Evolutionary conservation across 2,329 filamentous ascomycete species (phyloP).

Genomic region (Beauveria rudraprayagi): DNA sequence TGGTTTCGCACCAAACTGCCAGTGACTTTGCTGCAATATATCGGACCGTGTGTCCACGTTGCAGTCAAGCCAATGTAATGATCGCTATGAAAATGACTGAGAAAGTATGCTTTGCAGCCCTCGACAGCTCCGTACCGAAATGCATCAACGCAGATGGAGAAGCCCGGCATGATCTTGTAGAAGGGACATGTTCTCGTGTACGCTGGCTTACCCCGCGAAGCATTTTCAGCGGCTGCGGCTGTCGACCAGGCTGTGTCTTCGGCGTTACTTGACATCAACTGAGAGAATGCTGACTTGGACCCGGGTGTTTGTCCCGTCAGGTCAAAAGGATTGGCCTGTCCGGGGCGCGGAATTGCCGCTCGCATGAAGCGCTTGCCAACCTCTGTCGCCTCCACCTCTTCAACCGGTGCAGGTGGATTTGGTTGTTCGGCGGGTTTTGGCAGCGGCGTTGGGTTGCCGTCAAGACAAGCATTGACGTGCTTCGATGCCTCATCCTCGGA

Average conservation of each 20-base stretch:
- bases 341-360: slow-evolving; percentile 65
- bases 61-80: slow-evolving; percentile 89
- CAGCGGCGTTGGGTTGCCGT: slow-evolving; percentile 64
- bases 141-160: slow-evolving; percentile 89
- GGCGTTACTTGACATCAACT: slow-evolving; percentile 84
- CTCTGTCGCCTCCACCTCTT: slow-evolving; percentile 29
- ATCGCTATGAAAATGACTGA: slow-evolving; percentile 97
- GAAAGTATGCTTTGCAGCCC: slow-evolving; percentile 88
- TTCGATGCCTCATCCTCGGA: slow-evolving; percentile 60
- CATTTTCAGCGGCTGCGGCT: slow-evolving; percentile 71
- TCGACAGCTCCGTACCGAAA: slow-evolving; percentile 92
- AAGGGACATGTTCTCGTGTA: slow-evolving; percentile 92
- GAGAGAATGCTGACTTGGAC: slow-evolving; percentile 71
- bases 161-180: slow-evolving; percentile 94
- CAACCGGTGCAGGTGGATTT: slow-evolving; percentile 11
- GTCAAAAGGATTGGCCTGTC: slow-evolving; percentile 71
- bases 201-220: slow-evolving; percentile 74
- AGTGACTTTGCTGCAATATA: slow-evolving; percentile 92
- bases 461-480: slow-evolving; percentile 90
- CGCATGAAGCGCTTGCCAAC: slow-evolving; percentile 54
- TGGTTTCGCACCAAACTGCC: slow-evolving; percentile 83
- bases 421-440: slow-evolving; percentile 21
- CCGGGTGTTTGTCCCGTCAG: slow-evolving; percentile 33
- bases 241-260: slow-evolving; percentile 86
- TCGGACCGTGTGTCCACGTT: slow-evolving; percentile 86